Evolutionary conservation across 768 basidiomycete species (phyloP), one percentile per base, ranked within the genome.

Genomic region (Tricholoma furcatifolium): DNA sequence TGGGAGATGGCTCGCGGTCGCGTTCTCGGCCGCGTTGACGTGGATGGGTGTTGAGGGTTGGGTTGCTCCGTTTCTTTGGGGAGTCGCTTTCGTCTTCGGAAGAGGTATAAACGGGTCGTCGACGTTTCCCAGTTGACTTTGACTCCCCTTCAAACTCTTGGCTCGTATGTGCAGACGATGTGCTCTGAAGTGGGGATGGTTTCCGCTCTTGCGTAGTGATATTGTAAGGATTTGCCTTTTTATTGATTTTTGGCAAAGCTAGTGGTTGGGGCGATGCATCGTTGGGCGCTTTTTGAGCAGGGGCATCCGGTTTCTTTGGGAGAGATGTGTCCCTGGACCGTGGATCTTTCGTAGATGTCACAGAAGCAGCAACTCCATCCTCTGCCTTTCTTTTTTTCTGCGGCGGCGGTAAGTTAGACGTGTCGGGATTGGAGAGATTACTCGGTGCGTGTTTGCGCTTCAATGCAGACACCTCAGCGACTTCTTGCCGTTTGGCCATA

Each of bases 61-160:
- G 15, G 24, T 50, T 55, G 12, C 54, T 43, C 49, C 65, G 54
- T 59, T 63, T 36, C 55, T 44, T 53, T 58, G 38, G 47, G 8
- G 67, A 67, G 53, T 79, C 74, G 20, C 73, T 74, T 61, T 84
- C 82, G 46, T 86, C 81, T 35, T 84, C 84, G 1, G 85, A 84
- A 1, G 85, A 85, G 1, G 86, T 87, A 55, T 84, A 87, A 46
- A 83, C 77, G 1, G 83, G 84, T 2, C 85, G 82, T 41, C 81
- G 74, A 17, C 59, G 49, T 50, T 81, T 83, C 23, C 55, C 66
- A 42, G 27, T 57, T 34, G 42, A 43, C 31, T 64, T 64, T 21
- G 63, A 58, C 38, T 62, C 61, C 18, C 43, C 43, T 21, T 60
- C 64, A 14, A 43, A 23, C 8, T 61, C 53, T 15, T 18, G 52